phyloP scores from a whole-genome alignment of 1,139 yeast genomes.

The Yamadazyma spencermartinsiae region DNA sequence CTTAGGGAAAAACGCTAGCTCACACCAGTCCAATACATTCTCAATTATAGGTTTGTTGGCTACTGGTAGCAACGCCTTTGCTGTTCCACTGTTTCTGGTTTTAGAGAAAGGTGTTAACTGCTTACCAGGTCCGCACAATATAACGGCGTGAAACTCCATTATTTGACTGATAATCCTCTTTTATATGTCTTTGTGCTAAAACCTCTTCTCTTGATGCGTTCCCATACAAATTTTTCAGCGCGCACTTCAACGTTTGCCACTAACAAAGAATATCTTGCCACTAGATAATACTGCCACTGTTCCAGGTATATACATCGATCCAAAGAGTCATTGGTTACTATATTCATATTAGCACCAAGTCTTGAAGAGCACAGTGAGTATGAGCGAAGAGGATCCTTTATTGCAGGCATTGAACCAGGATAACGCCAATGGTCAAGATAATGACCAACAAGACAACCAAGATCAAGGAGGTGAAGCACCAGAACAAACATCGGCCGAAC shows the following conservation, averaged over 20 bases:
- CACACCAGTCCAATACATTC: conserved; percentile 92
- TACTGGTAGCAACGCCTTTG: conserved; percentile 86
- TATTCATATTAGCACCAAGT: no score
- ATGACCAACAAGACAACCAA: not conserved
- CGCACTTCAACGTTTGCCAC: not conserved
- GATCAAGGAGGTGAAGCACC: not conserved
- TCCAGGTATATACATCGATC: no score
- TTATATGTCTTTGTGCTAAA: not conserved
- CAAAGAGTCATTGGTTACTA: no score
- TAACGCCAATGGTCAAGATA: not conserved
- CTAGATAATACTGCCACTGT: no score
- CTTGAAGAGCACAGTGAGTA: not conserved
- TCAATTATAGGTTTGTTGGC: conserved; percentile 91
- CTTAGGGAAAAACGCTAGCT: conserved; percentile 71
- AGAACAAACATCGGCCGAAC: conserved; percentile 5
- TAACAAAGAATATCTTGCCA: not conserved
- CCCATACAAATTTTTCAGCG: conserved; percentile 1
- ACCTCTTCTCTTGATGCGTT: not conserved
- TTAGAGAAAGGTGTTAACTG: conserved; percentile 71
- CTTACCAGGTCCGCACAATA: conserved; percentile 84
- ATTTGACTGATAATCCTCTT: not conserved
- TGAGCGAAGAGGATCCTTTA: conserved; percentile 21
- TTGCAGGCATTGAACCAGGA: conserved; percentile 20
- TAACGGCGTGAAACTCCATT: conserved; percentile 92
- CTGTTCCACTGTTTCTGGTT: conserved; percentile 56